These are phyloP conservation scores for Aechmea fasciata DNA, from an alignment of 176 grass and related monocot genomes.

Conservation along the genomic window DNA sequence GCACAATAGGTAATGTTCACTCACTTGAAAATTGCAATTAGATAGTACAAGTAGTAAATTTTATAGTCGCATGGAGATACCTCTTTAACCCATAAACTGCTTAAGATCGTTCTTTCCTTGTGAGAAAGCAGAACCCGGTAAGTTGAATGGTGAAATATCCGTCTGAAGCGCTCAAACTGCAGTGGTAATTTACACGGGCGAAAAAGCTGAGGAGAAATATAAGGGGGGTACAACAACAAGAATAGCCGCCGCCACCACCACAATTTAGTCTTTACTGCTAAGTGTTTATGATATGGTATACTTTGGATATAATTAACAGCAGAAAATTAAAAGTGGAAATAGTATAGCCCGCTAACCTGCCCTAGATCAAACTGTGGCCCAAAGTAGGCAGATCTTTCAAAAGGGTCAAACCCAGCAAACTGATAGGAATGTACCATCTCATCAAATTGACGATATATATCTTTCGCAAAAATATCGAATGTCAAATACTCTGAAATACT, in stretches of 20 bases:
- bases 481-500: slow-evolving; percentile 5
- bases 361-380: slow-evolving; percentile 82
- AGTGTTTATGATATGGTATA: no score
- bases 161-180: slow-evolving; percentile 80
- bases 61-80: slow-evolving; percentile 12
- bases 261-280: no score
- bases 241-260: no score
- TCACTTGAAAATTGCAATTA: background rate
- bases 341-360: slow-evolving; percentile 37
- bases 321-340: background rate
- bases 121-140: slow-evolving; percentile 71
- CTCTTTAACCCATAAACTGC: slow-evolving; percentile 86
- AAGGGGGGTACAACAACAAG: background rate
- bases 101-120: slow-evolving; percentile 74
- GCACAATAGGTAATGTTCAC: slow-evolving; percentile 7
- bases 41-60: slow-evolving; percentile 1
- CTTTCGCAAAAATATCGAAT: slow-evolving; percentile 6
- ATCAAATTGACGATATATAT: slow-evolving; percentile 7
- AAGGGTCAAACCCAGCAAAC: slow-evolving; percentile 99
- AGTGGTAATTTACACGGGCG: slow-evolving; percentile 18
- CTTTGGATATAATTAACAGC: background rate
- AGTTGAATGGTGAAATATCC: slow-evolving; percentile 84
- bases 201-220: background rate
- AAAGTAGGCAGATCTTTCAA: slow-evolving; percentile 95
- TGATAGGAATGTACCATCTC: slow-evolving; percentile 27